A percentile compares a stretch with the other conserved stretches of the same genome.
These are phyloP conservation scores for Escallonia rubra DNA, from an alignment of 129 eudicot species.

Conservation along the genomic window DNA sequence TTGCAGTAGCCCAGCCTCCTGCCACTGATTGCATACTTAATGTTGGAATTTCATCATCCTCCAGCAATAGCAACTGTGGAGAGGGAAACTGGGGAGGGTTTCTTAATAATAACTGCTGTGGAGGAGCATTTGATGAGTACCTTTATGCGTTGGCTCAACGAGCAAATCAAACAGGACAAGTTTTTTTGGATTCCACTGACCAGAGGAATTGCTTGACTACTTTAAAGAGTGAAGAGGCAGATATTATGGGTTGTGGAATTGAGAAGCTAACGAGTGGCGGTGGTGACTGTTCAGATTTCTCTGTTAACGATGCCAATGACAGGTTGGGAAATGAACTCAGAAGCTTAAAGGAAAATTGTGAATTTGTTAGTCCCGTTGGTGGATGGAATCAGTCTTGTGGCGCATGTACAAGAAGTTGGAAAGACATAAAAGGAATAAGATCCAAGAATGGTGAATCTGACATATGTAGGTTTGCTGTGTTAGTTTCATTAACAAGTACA, in stretches of 20 bases:
- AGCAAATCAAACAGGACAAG: slow-evolving; percentile 39
- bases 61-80: neutral
- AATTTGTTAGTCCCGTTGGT: slow-evolving; percentile 3
- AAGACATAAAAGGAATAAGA: slow-evolving; percentile 24
- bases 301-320: slow-evolving; percentile 30
- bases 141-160: slow-evolving; percentile 38
- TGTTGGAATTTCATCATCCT: neutral
- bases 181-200: slow-evolving; percentile 30
- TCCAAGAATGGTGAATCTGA: slow-evolving; percentile 21
- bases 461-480: slow-evolving; percentile 48
- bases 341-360: slow-evolving; percentile 21
- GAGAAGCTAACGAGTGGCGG: slow-evolving; percentile 39
- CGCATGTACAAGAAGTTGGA: slow-evolving; percentile 37
- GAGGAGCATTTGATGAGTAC: slow-evolving; percentile 6
- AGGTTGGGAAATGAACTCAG: slow-evolving; percentile 20
- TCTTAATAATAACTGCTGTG: neutral
- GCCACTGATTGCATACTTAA: slow-evolving; percentile 7
- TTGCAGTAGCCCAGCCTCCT: neutral
- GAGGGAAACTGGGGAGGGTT: slow-evolving; percentile 9
- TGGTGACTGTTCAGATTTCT: slow-evolving; percentile 36
- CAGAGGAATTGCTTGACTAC: slow-evolving; percentile 36
- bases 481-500: slow-evolving; percentile 35
- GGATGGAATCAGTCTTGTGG: slow-evolving; percentile 23
- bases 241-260: slow-evolving; percentile 43
- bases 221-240: slow-evolving; percentile 16